Conservation (phyloP, 345 rosid species). For the Eucalyptus regnans region DNA sequence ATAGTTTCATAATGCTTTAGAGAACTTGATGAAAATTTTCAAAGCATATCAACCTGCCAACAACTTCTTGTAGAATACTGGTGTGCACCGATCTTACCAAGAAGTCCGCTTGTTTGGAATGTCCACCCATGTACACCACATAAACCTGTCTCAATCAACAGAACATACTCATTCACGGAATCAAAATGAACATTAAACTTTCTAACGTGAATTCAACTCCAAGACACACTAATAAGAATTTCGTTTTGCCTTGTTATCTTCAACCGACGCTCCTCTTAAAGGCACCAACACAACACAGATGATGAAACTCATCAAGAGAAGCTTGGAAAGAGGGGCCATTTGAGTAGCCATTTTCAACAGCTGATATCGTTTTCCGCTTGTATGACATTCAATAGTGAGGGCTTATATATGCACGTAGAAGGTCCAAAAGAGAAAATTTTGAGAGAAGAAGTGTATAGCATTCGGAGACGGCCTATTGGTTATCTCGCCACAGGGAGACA, state of each 20-base stretch:
- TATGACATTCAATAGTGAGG: neutral
- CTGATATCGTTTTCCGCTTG: neutral
- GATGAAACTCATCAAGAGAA: neutral
- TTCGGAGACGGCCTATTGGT: neutral
- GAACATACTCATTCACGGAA: neutral
- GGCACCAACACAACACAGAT: neutral
- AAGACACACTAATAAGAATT: neutral
- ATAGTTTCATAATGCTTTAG: neutral
- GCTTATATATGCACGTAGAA: neutral
- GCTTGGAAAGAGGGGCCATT: neutral
- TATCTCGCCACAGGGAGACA: neutral
- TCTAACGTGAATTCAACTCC: neutral
- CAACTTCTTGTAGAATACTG: slow-evolving; percentile 1
- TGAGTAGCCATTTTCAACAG: neutral
- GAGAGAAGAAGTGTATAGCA: neutral
- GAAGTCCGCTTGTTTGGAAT: neutral
- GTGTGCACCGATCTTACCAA: neutral
- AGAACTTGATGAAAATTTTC: neutral
- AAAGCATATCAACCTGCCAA: neutral
- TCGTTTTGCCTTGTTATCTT: neutral
- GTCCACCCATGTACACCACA: slow-evolving; percentile 15
- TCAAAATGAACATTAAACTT: neutral
- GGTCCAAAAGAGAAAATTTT: neutral
- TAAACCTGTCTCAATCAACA: neutral
- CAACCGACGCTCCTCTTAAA: neutral